Conservation (phyloP, 495 filamentous ascomycete genomes). For the Platismatia glauca region DNA sequence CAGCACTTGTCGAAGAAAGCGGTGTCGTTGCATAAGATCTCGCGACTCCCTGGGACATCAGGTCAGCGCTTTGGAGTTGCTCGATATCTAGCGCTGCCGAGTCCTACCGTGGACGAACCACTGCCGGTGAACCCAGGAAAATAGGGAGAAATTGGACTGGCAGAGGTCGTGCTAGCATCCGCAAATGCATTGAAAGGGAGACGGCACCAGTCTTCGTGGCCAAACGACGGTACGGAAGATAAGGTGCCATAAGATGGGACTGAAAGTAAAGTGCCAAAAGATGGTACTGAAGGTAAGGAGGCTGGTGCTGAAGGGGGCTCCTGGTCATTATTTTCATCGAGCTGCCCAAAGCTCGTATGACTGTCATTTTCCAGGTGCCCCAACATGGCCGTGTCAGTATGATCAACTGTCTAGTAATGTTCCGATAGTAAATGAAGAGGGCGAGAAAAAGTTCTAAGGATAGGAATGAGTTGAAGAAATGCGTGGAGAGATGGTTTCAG, state of each 20-base stretch:
- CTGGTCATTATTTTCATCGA: neutral
- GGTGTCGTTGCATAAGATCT: conserved; percentile 5
- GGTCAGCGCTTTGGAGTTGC: neutral
- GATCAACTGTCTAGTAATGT: neutral
- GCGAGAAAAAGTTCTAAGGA: neutral
- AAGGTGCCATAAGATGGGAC: too few species aligned
- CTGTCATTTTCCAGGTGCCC: neutral
- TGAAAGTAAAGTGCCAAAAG: neutral
- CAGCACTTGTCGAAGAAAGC: neutral
- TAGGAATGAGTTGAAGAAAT: neutral
- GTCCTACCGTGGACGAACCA: conserved; percentile 2
- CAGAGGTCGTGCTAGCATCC: neutral
- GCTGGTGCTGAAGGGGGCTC: neutral
- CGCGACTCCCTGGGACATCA: neutral
- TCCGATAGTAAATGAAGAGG: neutral
- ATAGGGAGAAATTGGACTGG: neutral
- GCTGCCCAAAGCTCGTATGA: neutral
- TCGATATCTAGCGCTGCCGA: neutral
- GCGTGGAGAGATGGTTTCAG: neutral
- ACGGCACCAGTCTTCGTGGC: conserved; percentile 3
- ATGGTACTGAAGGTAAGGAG: neutral
- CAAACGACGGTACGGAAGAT: too few species aligned
- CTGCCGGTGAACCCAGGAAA: neutral
- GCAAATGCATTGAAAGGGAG: neutral
- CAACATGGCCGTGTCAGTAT: neutral